These are phyloP conservation scores for Xanthoconium purpureum DNA, from an alignment of 768 basidiomycete species.

Conservation along the genomic window DNA sequence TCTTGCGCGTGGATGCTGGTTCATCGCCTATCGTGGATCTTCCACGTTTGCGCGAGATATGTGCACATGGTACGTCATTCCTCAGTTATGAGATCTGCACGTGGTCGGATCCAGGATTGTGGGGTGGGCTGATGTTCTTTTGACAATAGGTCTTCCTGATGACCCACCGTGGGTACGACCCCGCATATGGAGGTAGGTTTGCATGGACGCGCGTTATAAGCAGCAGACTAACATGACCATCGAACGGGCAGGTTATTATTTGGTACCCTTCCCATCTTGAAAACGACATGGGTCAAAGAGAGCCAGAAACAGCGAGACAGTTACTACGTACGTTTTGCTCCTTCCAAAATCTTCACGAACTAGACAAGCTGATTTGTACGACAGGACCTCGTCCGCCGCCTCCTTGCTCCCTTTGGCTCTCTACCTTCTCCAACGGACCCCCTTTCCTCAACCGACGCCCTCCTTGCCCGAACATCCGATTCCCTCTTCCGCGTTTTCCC, in stretches of 20 bases:
- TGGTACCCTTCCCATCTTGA: constrained; percentile 56
- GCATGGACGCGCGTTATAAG: not conserved
- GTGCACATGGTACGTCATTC: constrained; percentile 52
- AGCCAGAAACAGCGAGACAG: constrained; percentile 57
- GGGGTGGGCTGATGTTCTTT: not conserved
- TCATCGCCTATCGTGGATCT: constrained; percentile 54
- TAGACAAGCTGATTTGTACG: constrained; percentile 8
- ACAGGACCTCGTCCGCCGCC: constrained; percentile 67
- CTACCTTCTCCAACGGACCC: constrained; percentile 42
- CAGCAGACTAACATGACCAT: constrained; percentile 5
- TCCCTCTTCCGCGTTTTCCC: constrained; percentile 56
- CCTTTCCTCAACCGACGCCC: constrained; percentile 42
- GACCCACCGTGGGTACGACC: constrained; percentile 75
- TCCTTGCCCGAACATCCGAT: constrained; percentile 48
- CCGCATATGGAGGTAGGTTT: constrained; percentile 70
- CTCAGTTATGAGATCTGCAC: not conserved
- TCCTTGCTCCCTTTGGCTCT: constrained; percentile 52
- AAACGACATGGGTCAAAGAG: constrained; percentile 58
- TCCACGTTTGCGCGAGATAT: constrained; percentile 50
- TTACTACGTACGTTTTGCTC: constrained; percentile 60
- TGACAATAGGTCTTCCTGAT: constrained; percentile 60
- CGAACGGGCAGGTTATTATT: constrained; percentile 50
- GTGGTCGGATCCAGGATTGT: not conserved
- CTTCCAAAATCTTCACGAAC: not conserved
- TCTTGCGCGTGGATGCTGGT: constrained; percentile 46